Conservation (phyloP, 1,284 basidiomycete species). For the Heimioporus punctisporus region DNA sequence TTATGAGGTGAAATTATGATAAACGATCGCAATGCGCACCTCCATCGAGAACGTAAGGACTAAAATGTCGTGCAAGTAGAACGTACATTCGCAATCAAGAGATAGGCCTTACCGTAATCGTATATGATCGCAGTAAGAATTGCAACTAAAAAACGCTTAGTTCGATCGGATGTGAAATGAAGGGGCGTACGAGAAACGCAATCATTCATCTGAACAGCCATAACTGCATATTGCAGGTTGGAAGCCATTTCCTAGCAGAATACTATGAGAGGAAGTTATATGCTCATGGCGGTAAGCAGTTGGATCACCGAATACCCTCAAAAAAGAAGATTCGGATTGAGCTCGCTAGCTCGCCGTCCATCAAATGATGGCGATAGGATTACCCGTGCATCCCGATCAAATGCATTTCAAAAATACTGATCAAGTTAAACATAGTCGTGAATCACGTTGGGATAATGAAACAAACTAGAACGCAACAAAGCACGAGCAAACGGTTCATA, state of each 20-base stretch:
- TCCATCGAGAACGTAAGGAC: not conserved
- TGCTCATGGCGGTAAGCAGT: too few relatives aligned
- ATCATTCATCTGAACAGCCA: not conserved
- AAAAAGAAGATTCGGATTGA: too few relatives aligned
- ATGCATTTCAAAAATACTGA: too few relatives aligned
- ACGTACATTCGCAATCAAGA: not conserved
- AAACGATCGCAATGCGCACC: not conserved
- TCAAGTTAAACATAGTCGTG: too few relatives aligned
- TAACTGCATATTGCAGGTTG: too few relatives aligned
- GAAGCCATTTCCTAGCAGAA: too few relatives aligned
- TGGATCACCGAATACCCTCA: too few relatives aligned
- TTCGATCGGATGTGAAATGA: not conserved
- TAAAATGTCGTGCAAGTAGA: not conserved
- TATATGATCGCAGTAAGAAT: not conserved
- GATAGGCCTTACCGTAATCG: not conserved
- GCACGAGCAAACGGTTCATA: not conserved
- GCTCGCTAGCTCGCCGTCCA: too few relatives aligned
- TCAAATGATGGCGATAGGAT: too few relatives aligned
- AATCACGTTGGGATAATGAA: not conserved
- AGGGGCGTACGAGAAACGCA: not conserved
- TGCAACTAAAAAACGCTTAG: not conserved
- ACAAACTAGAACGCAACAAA: not conserved
- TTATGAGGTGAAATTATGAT: not conserved
- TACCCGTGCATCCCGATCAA: too few relatives aligned
- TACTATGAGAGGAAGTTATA: too few relatives aligned